A percentile compares a stretch with the other conserved stretches of the same genome.
phyloP scores from a whole-genome alignment of 2,329 filamentous ascomycete genomes.

The Aciculosporium take region DNA sequence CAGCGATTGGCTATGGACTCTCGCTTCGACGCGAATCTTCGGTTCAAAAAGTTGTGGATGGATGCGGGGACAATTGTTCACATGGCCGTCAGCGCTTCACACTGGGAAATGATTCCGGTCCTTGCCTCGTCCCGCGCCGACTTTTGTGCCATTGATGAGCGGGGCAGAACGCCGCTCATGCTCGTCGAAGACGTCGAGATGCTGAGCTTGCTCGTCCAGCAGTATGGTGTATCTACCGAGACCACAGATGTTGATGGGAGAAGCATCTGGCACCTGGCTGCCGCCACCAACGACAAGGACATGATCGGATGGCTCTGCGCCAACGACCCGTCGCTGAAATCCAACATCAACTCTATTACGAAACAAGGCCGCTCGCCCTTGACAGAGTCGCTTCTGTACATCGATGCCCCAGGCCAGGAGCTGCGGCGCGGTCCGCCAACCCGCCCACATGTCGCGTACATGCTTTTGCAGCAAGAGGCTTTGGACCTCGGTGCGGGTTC shows the following conservation, averaged over 20 bases:
- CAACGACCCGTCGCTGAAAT: slow-evolving; percentile 15
- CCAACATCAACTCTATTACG: slow-evolving; percentile 14
- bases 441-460: slow-evolving; percentile 7
- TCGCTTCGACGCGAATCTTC: slow-evolving; percentile 17
- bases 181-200: slow-evolving; percentile 14
- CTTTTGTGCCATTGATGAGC: slow-evolving; percentile 14
- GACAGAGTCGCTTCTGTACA: slow-evolving; percentile 15
- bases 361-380: slow-evolving; percentile 17
- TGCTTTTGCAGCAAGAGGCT: slow-evolving; percentile 9
- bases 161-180: slow-evolving; percentile 23
- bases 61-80: slow-evolving; percentile 17
- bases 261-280: slow-evolving; percentile 25
- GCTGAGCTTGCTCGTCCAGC: slow-evolving; percentile 14
- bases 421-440: not conserved
- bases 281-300: slow-evolving; percentile 17
- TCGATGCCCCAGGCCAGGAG: not conserved
- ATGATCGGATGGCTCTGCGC: slow-evolving; percentile 18
- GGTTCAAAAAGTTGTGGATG: slow-evolving; percentile 4
- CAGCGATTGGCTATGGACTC: slow-evolving; percentile 16
- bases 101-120: slow-evolving; percentile 14
- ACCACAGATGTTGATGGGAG: slow-evolving; percentile 17
- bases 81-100: slow-evolving; percentile 14
- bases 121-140: slow-evolving; percentile 16
- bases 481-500: slow-evolving; percentile 7
- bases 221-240: slow-evolving; percentile 15